Evolutionary conservation across 2,329 filamentous ascomycete species (phyloP).

Genomic region (Chaetothyriales sp.): DNA sequence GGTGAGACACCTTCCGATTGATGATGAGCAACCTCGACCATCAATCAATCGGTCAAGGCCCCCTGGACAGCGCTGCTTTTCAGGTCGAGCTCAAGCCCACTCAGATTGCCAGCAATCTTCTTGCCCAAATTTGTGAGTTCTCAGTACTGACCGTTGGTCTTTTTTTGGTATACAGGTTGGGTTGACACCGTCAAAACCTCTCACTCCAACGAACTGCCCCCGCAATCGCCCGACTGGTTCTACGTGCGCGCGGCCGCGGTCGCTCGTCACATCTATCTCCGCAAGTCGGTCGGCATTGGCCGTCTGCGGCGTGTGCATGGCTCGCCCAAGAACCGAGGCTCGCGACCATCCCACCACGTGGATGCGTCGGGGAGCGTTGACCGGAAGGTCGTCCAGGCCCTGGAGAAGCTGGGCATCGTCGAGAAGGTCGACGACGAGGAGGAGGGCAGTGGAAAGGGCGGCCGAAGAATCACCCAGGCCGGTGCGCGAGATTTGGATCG

Average conservation of each 20-base stretch:
- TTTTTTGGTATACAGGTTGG: slow-evolving; percentile 52
- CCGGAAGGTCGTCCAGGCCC: slow-evolving; percentile 91
- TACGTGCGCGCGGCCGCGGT: slow-evolving; percentile 82
- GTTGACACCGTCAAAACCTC: slow-evolving; percentile 99
- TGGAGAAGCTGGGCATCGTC: slow-evolving; percentile 98
- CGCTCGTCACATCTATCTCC: slow-evolving; percentile 96
- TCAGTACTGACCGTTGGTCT: slow-evolving; percentile 4
- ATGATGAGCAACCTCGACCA: background rate
- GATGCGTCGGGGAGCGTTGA: slow-evolving; percentile 91
- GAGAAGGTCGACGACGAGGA: slow-evolving; percentile 77
- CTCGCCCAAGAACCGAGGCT: slow-evolving; percentile 91
- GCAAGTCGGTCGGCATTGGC: slow-evolving; percentile 98
- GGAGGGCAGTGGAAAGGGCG: slow-evolving; percentile 87
- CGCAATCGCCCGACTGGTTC: slow-evolving; percentile 96
- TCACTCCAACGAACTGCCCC: slow-evolving; percentile 89
- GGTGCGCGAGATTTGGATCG: slow-evolving; percentile 98
- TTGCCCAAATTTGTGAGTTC: background rate
- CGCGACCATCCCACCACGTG: slow-evolving; percentile 83
- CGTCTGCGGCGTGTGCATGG: slow-evolving; percentile 95
- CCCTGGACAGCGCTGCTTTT: background rate
- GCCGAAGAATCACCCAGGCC: slow-evolving; percentile 92
- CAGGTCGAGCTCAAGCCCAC: background rate
- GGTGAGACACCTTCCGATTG: slow-evolving; percentile 34
- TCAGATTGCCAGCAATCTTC: background rate
- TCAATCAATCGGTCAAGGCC: slow-evolving; percentile 11